phyloP scores from a whole-genome alignment of 257 asterid genomes.

The Solanum gracilifrons region DNA sequence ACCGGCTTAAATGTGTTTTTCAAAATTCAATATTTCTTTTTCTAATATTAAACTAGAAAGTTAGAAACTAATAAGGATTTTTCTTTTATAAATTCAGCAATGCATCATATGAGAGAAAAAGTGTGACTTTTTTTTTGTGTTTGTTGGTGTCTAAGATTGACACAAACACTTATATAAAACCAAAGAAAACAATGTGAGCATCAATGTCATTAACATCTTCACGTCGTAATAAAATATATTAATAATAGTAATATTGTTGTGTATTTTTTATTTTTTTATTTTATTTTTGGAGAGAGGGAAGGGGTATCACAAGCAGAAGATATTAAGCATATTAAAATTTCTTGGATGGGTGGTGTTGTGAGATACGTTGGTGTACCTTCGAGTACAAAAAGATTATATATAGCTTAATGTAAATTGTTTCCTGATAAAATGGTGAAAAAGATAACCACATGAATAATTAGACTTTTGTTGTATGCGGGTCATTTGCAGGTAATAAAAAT shows the following conservation, averaged over 20 bases:
- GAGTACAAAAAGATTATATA: neutral
- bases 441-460: neutral
- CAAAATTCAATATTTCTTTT: too few relatives aligned
- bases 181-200: neutral
- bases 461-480: neutral
- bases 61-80: too few relatives aligned
- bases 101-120: too few relatives aligned
- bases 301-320: neutral
- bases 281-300: neutral
- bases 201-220: neutral
- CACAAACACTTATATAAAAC: too few relatives aligned
- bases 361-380: neutral
- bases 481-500: neutral
- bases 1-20: neutral
- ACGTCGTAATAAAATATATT: too few relatives aligned
- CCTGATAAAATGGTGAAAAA: neutral
- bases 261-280: too few relatives aligned
- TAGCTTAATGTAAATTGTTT: neutral
- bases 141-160: neutral
- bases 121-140: neutral
- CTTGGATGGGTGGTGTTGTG: neutral
- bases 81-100: too few relatives aligned
- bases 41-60: too few relatives aligned
- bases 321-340: too few relatives aligned
- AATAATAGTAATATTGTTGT: too few relatives aligned